Base-by-base conservation (phyloP, 768 basidiomycete species). In the Suillus lakei region DNA sequence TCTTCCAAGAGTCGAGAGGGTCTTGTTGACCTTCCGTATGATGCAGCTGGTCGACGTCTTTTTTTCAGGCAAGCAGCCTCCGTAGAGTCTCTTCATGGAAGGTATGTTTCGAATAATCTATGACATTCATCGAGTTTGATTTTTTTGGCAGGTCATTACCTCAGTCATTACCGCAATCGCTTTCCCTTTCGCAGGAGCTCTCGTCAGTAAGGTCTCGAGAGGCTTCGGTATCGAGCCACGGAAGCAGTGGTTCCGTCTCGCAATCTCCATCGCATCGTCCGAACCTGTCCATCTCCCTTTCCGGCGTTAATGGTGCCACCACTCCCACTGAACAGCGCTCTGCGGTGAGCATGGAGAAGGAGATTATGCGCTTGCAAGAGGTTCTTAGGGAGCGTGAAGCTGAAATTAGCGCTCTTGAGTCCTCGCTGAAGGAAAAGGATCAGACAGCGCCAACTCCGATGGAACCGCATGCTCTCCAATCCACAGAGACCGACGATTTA, bases 181-280 rank as follows among this genome's bases (percentile, higher is more conserved):
- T 90, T 83, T 97, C 96, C 85, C 89, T 97, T 72, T 96, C 96
- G 83, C 96, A 98, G 95, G 95, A 94, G 86, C 86, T 95, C 69
- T 95, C 90, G 71, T 95, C 90, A 83, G 92, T 81, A 81, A 91
- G 90, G 74, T 92, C 89, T 82, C 92, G 91, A 86, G 91, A 91
- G 82, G 82, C 84, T 72, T 94, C 93, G 64, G 86, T 86, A 70
- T 93, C 91, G 70, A 91, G 90, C 75, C 85, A 90, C 77, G 86
- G 85, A 72, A 90, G 89, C 67, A 86, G 85, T 88, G 88, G 86
- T 68, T 78, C 82, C 18, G 79, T 86, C n/a, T 88, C 88, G 18
- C 84, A 84, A 65, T 90, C 91, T 12, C 84, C 87, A 65, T 78
- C 82, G 34, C 79, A 80, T 55, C 82, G 84, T n/a, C 85, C 87